Evolutionary conservation across 192 early-diverging fungal species (phyloP), one percentile per base, ranked within the genome.

Genomic region (Paraglomus brasilianum): DNA sequence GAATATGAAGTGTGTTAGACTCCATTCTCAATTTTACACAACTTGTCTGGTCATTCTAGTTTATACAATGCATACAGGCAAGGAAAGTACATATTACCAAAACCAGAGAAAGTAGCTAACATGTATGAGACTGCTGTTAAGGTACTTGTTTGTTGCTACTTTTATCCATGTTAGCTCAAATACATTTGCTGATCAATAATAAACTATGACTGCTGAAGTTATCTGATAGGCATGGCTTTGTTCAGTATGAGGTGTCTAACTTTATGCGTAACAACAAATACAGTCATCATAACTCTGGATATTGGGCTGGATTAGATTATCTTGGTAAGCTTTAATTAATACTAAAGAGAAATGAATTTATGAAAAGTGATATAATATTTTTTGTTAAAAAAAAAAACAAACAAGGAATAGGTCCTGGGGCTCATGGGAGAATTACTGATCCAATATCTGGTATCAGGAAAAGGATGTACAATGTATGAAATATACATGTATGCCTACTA

Each of bases 231-330:
- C 70, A 66, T 50, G 80, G 81, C 22, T 85, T 80, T 56, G 55
- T 73, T 42, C 83, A 85, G 58, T 85, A 85, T 66, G 83, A 85
- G 66, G 79, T 85, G n/a, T 85, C 83, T 24, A 85, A 78, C 38
- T 85, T 80, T 73, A 69, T 74, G 1, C 71, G 72, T 53, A 72
- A 76, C 40, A 30, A 49, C 15, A 65, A 70, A 8, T 77, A 78
- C 40, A 85, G 83, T 45, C 68, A 70, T 40, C 83, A 85, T 55
- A 85, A 85, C 48, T 83, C 76, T 69, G 74, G 78, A 0, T 82
- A 85, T 72, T 85, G 83, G 83, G 70, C 69, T 47, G 83, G 83
- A 5, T 74, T 85, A 46, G 83, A 85, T 56, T 85, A 83, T 65
- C 48, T 85, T 9, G 83, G 83, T 78, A 76, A 72, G 39, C 38